Evolutionary conservation across 345 rosid species (phyloP).

Genomic region (Lepidium aucheri): DNA sequence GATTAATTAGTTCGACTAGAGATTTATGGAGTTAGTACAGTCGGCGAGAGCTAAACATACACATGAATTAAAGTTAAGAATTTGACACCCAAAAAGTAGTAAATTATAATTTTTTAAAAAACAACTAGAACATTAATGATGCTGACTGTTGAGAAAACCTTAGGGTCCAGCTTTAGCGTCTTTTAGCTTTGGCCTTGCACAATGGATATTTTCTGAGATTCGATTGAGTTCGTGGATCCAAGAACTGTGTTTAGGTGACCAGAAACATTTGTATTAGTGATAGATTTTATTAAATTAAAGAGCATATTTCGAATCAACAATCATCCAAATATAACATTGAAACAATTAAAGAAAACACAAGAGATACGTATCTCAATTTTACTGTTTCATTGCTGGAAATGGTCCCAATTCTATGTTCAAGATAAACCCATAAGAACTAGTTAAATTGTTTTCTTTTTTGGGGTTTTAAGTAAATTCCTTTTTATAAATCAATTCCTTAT

Average conservation of each 20-base stretch:
- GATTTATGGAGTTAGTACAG: not conserved
- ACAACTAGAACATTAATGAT: not conserved
- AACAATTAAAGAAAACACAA: not conserved
- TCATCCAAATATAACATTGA: not conserved
- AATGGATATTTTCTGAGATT: not conserved
- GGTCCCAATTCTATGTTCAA: constrained; percentile 25
- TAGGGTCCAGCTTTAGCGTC: not conserved
- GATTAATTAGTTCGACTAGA: not conserved
- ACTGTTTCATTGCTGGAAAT: constrained; percentile 29
- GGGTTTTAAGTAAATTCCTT: no score
- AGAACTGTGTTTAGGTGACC: not conserved
- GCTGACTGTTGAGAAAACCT: not conserved
- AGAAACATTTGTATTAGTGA: constrained; percentile 3
- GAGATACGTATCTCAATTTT: constrained; percentile 4
- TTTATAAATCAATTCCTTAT: not conserved
- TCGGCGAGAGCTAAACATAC: not conserved
- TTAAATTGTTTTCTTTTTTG: not conserved
- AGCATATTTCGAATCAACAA: not conserved
- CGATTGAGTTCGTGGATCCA: not conserved
- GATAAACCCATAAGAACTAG: not conserved
- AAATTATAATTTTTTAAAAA: not conserved
- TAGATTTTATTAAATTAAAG: not conserved
- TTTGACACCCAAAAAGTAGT: not conserved
- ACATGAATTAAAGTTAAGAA: not conserved
- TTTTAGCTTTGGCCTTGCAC: not conserved